phyloP scores from a whole-genome alignment of 1,284 basidiomycete species.

The Boletellus deceptivus region DNA sequence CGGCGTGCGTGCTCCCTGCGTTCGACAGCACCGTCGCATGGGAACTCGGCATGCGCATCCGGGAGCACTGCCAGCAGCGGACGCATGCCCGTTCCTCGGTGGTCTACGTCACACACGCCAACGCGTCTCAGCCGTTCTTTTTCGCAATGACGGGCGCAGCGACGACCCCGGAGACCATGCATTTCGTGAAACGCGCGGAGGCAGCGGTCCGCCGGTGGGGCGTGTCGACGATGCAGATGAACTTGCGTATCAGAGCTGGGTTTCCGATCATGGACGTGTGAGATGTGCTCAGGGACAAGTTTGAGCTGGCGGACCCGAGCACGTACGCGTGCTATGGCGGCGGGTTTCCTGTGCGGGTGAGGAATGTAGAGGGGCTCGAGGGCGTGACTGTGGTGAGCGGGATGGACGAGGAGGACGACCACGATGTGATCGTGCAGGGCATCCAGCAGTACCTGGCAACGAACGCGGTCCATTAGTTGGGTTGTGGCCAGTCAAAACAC shows the following conservation, averaged over 20 bases:
- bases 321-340: constrained; percentile 35
- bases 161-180: constrained; percentile 35
- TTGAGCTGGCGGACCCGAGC: constrained; percentile 20
- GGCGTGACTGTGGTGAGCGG: constrained; percentile 38
- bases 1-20: constrained; percentile 16
- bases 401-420: constrained; percentile 34
- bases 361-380: constrained; percentile 34
- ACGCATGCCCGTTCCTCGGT: constrained; percentile 6
- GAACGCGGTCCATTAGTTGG: not conserved
- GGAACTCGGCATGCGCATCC: constrained; percentile 34
- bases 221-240: constrained; percentile 27
- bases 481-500: too few relatives aligned
- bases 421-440: constrained; percentile 35
- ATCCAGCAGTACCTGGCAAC: too few relatives aligned
- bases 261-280: not conserved
- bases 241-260: constrained; percentile 1
- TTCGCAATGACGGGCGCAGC: constrained; percentile 31
- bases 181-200: constrained; percentile 36
- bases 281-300: constrained; percentile 5
- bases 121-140: constrained; percentile 30
- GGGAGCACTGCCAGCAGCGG: constrained; percentile 22
- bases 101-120: constrained; percentile 29
- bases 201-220: constrained; percentile 35
- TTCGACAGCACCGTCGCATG: constrained; percentile 31
- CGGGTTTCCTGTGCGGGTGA: constrained; percentile 36